Percentiles rank a stretch among this genome's conserved stretches.
These are phyloP conservation scores for Entomophthora muscae DNA, from an alignment of 371 early-diverging fungal genomes.

Conservation along the genomic window DNA sequence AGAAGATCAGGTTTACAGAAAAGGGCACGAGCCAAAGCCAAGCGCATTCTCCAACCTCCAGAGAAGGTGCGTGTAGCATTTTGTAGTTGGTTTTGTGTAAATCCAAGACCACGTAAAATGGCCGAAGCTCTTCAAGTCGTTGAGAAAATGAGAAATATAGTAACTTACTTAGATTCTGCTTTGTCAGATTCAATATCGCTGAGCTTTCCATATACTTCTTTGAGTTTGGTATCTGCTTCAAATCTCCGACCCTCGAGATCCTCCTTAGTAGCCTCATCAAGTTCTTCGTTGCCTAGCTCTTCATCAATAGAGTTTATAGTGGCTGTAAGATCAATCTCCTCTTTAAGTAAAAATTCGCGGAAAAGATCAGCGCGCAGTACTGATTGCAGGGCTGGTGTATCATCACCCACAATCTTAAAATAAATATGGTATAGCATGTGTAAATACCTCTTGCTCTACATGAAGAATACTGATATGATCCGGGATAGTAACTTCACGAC, in stretches of 20 bases:
- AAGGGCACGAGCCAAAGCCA: conserved; percentile 89
- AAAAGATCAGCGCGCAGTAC: conserved; percentile 90
- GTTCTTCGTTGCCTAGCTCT: conserved; percentile 17
- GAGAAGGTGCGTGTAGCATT: conserved; percentile 81
- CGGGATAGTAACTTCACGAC: conserved; percentile 76
- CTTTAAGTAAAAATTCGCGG: conserved; percentile 73
- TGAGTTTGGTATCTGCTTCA: conserved; percentile 40
- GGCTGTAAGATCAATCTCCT: conserved; percentile 34
- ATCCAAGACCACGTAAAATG: conserved; percentile 92
- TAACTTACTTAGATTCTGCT: conserved; percentile 65
- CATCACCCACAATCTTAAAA: conserved; percentile 67
- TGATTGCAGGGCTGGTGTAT: conserved; percentile 67
- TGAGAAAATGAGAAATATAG: background rate
- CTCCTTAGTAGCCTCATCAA: conserved; percentile 20
- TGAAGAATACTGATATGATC: conserved; percentile 78
- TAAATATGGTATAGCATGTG: background rate
- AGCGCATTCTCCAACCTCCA: conserved; percentile 91
- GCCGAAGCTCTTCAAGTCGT: conserved; percentile 47
- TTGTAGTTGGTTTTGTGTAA: conserved; percentile 53
- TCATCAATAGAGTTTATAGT: conserved; percentile 23
- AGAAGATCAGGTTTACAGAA: conserved; percentile 91
- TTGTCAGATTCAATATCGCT: conserved; percentile 91
- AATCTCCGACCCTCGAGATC: conserved; percentile 44
- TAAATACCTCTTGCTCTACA: conserved; percentile 86
- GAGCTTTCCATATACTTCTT: conserved; percentile 63